These are phyloP conservation scores for Cladophialophora immunda DNA, from an alignment of 2,329 filamentous ascomycete genomes.

Conservation along the genomic window DNA sequence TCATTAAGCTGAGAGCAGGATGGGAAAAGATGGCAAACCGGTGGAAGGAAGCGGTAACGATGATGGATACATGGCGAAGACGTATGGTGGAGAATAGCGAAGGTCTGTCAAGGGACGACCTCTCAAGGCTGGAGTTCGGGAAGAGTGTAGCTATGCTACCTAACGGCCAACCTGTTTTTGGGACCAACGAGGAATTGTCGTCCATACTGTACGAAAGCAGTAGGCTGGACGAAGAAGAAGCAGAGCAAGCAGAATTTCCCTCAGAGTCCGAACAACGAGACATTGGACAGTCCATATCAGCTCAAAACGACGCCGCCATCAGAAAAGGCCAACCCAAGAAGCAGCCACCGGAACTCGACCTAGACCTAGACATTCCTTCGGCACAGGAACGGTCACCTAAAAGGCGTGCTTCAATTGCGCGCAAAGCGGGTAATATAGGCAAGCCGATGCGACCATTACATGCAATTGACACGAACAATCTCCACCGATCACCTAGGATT, in stretches of 20 bases:
- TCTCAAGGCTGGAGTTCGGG: slow-evolving; percentile 55
- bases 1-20: slow-evolving; percentile 79
- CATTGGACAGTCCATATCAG: neutral
- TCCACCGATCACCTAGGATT: slow-evolving; percentile 14
- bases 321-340: neutral
- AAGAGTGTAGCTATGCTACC: slow-evolving; percentile 39
- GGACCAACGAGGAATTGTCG: slow-evolving; percentile 39
- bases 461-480: slow-evolving; percentile 28
- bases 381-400: slow-evolving; percentile 27
- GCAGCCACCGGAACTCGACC: neutral
- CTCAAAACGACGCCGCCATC: slow-evolving; percentile 7
- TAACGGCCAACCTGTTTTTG: slow-evolving; percentile 46
- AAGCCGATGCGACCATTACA: slow-evolving; percentile 34
- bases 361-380: slow-evolving; percentile 30
- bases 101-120: slow-evolving; percentile 52
- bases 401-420: slow-evolving; percentile 34
- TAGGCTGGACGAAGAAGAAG: slow-evolving; percentile 27
- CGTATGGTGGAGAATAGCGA: slow-evolving; percentile 66
- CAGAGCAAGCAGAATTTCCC: neutral
- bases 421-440: slow-evolving; percentile 34
- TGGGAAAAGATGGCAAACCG: slow-evolving; percentile 94
- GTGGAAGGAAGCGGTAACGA: slow-evolving; percentile 86
- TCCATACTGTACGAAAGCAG: slow-evolving; percentile 31
- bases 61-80: slow-evolving; percentile 93
- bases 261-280: slow-evolving; percentile 12